Conservation (phyloP, 2,329 filamentous ascomycete species). For the Botryosphaeria agaves region DNA sequence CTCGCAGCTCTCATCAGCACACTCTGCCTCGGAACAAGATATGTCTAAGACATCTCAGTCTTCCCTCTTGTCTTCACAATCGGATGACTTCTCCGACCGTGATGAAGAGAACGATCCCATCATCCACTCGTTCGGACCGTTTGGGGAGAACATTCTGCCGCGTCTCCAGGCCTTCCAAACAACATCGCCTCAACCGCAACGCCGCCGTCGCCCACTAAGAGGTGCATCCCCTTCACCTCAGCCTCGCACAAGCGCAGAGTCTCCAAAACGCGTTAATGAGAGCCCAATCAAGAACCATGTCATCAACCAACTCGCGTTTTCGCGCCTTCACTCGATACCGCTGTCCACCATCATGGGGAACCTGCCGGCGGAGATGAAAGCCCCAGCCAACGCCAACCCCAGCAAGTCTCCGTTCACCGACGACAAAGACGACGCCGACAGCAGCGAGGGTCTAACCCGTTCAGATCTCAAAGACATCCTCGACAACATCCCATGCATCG, state of each 20-base stretch:
- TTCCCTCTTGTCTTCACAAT: slow-evolving; percentile 12
- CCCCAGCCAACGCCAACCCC: slow-evolving; percentile 3
- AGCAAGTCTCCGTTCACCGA: slow-evolving; percentile 9
- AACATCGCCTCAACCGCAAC: slow-evolving; percentile 17
- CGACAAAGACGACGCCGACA: slow-evolving; percentile 8
- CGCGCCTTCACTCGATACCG: slow-evolving; percentile 78
- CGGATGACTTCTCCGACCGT: slow-evolving; percentile 56
- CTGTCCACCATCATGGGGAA: slow-evolving; percentile 79
- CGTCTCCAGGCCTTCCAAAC: slow-evolving; percentile 65
- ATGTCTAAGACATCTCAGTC: background rate
- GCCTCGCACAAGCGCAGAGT: slow-evolving; percentile 9
- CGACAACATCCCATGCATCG: slow-evolving; percentile 60
- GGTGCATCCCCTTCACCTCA: slow-evolving; percentile 13
- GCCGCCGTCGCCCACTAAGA: slow-evolving; percentile 3
- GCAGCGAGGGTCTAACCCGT: slow-evolving; percentile 33
- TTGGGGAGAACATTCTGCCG: slow-evolving; percentile 68
- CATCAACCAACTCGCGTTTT: slow-evolving; percentile 89
- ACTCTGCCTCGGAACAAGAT: background rate
- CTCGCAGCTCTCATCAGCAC: background rate
- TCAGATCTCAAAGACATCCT: slow-evolving; percentile 54
- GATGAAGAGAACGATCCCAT: slow-evolving; percentile 93
- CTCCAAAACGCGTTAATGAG: slow-evolving; percentile 12
- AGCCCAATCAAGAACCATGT: slow-evolving; percentile 61
- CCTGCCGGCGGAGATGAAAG: slow-evolving; percentile 45
- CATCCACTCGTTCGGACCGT: slow-evolving; percentile 81